Conservation (phyloP, 352 stramenopile genomes). For the Globisporangium barbulae region DNA sequence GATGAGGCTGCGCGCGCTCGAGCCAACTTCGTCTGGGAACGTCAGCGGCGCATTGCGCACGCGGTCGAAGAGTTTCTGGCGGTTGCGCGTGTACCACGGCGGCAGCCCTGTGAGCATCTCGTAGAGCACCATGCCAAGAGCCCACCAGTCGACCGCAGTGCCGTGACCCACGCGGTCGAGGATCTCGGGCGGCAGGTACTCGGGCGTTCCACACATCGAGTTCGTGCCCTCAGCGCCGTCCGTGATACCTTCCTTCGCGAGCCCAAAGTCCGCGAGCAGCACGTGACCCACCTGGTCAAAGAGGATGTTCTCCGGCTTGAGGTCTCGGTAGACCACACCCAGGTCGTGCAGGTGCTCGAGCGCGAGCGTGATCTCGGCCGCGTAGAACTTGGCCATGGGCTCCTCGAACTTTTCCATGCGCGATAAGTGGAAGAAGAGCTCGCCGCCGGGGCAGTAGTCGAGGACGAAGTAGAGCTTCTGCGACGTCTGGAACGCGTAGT, state of each 20-base stretch:
- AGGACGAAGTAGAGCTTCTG: constrained; percentile 92
- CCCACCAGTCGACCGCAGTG: constrained; percentile 92
- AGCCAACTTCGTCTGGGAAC: constrained; percentile 83
- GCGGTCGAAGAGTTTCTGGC: constrained; percentile 91
- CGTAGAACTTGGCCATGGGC: constrained; percentile 88
- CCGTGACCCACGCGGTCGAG: constrained; percentile 87
- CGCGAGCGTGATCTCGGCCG: constrained; percentile 88
- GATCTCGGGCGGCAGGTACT: constrained; percentile 93
- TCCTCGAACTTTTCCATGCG: constrained; percentile 89
- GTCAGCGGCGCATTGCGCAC: constrained; percentile 84
- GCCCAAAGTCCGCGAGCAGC: constrained; percentile 83
- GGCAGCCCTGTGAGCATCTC: constrained; percentile 92
- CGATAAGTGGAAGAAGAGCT: constrained; percentile 90
- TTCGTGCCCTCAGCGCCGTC: constrained; percentile 82
- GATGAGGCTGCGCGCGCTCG: constrained; percentile 78
- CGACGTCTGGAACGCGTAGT: constrained; percentile 90
- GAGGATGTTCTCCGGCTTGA: constrained; percentile 88
- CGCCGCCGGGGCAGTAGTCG: constrained; percentile 89
- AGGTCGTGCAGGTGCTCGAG: constrained; percentile 88
- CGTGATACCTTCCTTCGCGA: constrained; percentile 85
- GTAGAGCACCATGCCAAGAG: constrained; percentile 91
- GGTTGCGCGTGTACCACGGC: constrained; percentile 92
- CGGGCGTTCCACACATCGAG: constrained; percentile 89
- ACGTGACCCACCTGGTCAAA: constrained; percentile 77
- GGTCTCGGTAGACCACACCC: constrained; percentile 86